Evolutionary conservation across 2,329 filamentous ascomycete genomes (phyloP).

Genomic region (Sporothrix phasma): DNA sequence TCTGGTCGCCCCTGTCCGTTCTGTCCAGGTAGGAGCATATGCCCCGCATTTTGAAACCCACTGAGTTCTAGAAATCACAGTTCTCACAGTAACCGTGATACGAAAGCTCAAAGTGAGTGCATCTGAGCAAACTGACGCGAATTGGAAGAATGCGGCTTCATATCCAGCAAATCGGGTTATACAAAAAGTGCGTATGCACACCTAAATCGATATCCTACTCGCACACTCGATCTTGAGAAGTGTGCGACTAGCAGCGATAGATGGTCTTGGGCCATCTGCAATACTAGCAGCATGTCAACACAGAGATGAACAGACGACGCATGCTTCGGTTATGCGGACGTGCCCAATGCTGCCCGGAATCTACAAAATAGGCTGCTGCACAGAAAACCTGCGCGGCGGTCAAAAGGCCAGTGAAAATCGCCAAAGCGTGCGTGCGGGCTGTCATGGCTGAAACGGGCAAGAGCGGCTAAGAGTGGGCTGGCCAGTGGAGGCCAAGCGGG

Average conservation of each 20-base stretch:
- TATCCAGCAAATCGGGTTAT: too few species aligned
- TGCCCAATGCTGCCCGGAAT: conserved; percentile 12
- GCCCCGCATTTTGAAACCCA: conserved; percentile 5
- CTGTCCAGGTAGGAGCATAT: neutral
- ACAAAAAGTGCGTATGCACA: too few species aligned
- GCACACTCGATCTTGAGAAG: neutral
- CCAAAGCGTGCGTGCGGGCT: neutral
- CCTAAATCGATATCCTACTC: neutral
- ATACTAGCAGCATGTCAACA: neutral
- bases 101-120: neutral
- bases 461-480: conserved; percentile 12
- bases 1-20: neutral
- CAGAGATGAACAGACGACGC: neutral
- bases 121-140: neutral
- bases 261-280: neutral
- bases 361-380: neutral
- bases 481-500: neutral
- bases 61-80: neutral
- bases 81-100: neutral
- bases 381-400: neutral
- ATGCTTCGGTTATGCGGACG: neutral
- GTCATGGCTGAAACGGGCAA: neutral
- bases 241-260: too few species aligned
- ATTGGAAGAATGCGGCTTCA: too few species aligned
- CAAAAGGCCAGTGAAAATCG: neutral